phyloP scores from a whole-genome alignment of 2,329 filamentous ascomycete genomes.

The Shiraia sp. region DNA sequence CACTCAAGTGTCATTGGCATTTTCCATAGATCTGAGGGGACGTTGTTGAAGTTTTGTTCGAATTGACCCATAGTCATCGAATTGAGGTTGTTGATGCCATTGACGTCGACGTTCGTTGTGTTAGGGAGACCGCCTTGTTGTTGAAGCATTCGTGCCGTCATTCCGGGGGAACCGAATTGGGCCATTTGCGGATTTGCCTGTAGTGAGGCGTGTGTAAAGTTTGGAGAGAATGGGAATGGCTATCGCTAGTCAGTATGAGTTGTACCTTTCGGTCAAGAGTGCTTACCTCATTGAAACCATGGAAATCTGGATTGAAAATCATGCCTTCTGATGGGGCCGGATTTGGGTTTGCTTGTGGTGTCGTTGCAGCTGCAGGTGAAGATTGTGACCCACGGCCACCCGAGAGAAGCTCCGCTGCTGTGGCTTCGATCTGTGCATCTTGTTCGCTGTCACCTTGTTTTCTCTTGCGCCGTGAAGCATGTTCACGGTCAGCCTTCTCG shows the following conservation, averaged over 20 bases:
- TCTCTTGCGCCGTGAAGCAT: conserved; percentile 77
- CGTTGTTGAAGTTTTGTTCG: conserved; percentile 72
- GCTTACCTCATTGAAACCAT: conserved; percentile 44
- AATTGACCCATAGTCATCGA: conserved; percentile 56
- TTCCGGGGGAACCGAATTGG: conserved; percentile 36
- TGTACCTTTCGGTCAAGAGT: not conserved
- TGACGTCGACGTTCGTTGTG: conserved; percentile 25
- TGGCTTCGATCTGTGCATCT: conserved; percentile 44
- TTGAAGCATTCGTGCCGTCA: conserved; percentile 37
- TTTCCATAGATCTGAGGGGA: conserved; percentile 92
- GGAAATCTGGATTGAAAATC: conserved; percentile 43
- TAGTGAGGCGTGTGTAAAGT: conserved; percentile 45
- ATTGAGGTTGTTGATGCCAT: conserved; percentile 30
- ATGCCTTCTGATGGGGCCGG: conserved; percentile 19
- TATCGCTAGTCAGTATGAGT: conserved; percentile 21
- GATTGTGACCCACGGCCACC: conserved; percentile 33
- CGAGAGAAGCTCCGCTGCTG: conserved; percentile 40
- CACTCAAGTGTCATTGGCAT: conserved; percentile 96
- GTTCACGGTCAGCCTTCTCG: conserved; percentile 87
- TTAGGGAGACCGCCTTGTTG: conserved; percentile 28
- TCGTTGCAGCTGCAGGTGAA: conserved; percentile 26
- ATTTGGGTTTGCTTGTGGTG: conserved; percentile 19
- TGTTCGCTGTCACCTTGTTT: conserved; percentile 66
- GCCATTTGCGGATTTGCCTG: conserved; percentile 30
- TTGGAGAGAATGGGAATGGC: conserved; percentile 46